These are phyloP conservation scores for Leishmania amazonensis DNA, from an alignment of 208 protist species.

Conservation along the genomic window DNA sequence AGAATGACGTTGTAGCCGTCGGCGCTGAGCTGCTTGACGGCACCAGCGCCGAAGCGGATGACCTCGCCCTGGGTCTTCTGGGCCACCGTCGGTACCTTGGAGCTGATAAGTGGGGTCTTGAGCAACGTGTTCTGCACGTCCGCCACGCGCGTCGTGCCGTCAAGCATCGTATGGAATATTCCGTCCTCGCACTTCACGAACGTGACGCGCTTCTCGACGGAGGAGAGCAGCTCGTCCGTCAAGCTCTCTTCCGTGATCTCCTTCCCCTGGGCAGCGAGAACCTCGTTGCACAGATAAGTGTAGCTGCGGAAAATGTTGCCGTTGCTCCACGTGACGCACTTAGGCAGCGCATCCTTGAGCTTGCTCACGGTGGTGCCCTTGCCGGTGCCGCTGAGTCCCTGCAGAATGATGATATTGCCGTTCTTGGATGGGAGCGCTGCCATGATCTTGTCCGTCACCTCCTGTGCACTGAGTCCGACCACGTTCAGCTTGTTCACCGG, in stretches of 20 bases:
- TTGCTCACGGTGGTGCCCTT: conserved; percentile 91
- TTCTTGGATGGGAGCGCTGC: conserved; percentile 48
- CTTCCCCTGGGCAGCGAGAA: conserved; percentile 50
- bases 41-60: conserved; percentile 75
- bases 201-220: conserved; percentile 63
- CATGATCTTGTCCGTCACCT: conserved; percentile 82
- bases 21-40: conserved; percentile 67
- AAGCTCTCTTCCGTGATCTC: conserved; percentile 52
- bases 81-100: conserved; percentile 86
- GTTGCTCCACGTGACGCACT: conserved; percentile 91
- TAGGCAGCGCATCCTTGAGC: conserved; percentile 70
- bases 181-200: conserved; percentile 67
- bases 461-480: conserved; percentile 65
- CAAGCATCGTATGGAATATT: conserved; percentile 71
- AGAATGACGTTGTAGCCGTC: conserved; percentile 91
- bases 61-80: conserved; percentile 93
- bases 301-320: conserved; percentile 93
- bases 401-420: conserved; percentile 88
- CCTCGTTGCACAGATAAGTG: conserved; percentile 77
- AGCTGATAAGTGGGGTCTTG: conserved; percentile 79
- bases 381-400: conserved; percentile 91
- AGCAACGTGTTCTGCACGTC: conserved; percentile 91
- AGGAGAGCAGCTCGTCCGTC: conserved; percentile 58
- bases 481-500: conserved; percentile 68
- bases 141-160: conserved; percentile 59